phyloP scores from a whole-genome alignment of 2,329 filamentous ascomycete species.

The Blastomyces emzantsi region DNA sequence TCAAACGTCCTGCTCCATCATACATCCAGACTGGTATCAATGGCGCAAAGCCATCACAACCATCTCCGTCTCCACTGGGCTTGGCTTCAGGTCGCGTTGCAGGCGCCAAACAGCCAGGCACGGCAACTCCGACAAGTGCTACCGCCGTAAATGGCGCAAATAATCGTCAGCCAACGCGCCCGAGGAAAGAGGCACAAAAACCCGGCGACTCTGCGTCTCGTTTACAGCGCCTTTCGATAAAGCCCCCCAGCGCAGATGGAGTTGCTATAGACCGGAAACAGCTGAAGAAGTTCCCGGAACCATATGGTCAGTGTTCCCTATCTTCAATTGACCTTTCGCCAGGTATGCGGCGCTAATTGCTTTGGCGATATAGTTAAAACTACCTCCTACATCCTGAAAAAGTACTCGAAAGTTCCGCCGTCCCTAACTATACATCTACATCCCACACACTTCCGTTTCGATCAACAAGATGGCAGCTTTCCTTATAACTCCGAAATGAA shows the following conservation, averaged over 20 bases:
- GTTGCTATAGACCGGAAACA: slow-evolving; percentile 25
- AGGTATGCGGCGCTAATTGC: slow-evolving; percentile 19
- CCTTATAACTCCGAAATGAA: slow-evolving; percentile 89
- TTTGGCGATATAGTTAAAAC: slow-evolving; percentile 52
- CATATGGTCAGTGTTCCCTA: slow-evolving; percentile 33
- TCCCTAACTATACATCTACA: slow-evolving; percentile 84
- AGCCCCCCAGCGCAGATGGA: slow-evolving; percentile 22
- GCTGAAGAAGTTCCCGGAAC: slow-evolving; percentile 35
- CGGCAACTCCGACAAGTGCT: slow-evolving; percentile 31
- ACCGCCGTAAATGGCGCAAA: slow-evolving; percentile 40
- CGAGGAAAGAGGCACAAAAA: slow-evolving; percentile 48
- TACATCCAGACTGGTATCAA: slow-evolving; percentile 55
- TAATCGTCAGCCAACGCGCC: slow-evolving; percentile 31
- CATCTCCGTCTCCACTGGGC: slow-evolving; percentile 48
- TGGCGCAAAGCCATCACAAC: slow-evolving; percentile 48
- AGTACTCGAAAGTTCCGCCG: slow-evolving; percentile 62
- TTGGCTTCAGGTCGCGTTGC: slow-evolving; percentile 49
- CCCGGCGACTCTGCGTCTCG: slow-evolving; percentile 27
- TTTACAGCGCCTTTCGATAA: slow-evolving; percentile 29
- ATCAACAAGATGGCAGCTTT: slow-evolving; percentile 88
- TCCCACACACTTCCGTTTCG: slow-evolving; percentile 79
- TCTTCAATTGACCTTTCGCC: slow-evolving; percentile 11
- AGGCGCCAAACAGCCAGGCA: slow-evolving; percentile 44
- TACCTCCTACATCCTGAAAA: slow-evolving; percentile 70
- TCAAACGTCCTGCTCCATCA: slow-evolving; percentile 58